phyloP scores from a whole-genome alignment of 2,329 filamentous ascomycete genomes.

The Blumeria hordei region DNA sequence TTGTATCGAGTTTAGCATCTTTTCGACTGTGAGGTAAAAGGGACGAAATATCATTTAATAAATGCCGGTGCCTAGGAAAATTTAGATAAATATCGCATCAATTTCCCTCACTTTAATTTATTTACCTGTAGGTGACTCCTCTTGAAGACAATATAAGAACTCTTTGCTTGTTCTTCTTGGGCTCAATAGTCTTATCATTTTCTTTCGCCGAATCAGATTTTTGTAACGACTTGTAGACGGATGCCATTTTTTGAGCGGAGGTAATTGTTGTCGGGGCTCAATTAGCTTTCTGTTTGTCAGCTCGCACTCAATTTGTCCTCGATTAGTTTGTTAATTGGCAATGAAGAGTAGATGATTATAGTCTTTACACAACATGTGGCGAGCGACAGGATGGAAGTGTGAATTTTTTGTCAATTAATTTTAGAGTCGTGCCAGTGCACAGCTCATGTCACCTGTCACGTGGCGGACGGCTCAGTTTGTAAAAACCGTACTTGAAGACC shows the following conservation, averaged over 20 bases:
- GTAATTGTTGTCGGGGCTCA: no score
- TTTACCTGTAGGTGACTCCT: slow-evolving; percentile 66
- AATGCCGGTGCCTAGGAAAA: slow-evolving; percentile 54
- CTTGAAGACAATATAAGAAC: slow-evolving; percentile 80
- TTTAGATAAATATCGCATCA: slow-evolving; percentile 2
- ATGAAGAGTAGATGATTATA: no score
- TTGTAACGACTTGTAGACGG: slow-evolving; percentile 52
- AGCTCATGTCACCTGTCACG: no score
- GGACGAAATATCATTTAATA: slow-evolving; percentile 68
- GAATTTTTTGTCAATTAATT: no score
- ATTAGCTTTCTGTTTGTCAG: no score
- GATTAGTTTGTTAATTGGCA: no score
- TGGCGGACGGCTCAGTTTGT: no score
- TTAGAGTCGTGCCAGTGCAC: no score
- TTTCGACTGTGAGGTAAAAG: slow-evolving; percentile 83
- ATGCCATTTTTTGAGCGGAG: slow-evolving; percentile 26
- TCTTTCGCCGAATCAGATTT: slow-evolving; percentile 28
- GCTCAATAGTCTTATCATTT: slow-evolving; percentile 22
- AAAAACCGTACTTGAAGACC: no score
- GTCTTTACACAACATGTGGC: no score
- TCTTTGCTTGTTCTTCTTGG: slow-evolving; percentile 43
- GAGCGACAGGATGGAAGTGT: no score
- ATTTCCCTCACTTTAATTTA: not conserved
- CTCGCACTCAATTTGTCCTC: no score
- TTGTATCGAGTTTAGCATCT: slow-evolving; percentile 92